Evolutionary conservation across 2,329 filamentous ascomycete species (phyloP).

Genomic region (Geosmithia putterillii): DNA sequence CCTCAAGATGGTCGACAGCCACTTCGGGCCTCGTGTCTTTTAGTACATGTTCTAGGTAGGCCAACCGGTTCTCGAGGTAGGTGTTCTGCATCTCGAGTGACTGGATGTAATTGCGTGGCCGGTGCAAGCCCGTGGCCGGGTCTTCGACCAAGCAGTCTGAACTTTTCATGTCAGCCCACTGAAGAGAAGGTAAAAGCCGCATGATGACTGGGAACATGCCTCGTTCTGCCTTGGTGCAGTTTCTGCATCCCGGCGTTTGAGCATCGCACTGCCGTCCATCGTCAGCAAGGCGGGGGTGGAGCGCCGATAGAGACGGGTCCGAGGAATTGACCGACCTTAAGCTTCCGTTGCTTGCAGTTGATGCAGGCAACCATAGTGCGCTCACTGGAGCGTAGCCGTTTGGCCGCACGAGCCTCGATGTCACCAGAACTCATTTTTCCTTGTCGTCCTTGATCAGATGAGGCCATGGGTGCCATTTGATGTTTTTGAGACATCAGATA

Average conservation of each 20-base stretch:
- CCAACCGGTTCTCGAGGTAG: constrained; percentile 1
- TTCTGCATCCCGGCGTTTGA: constrained; percentile 1
- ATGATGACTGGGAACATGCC: constrained; percentile 1
- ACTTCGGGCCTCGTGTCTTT: constrained; percentile 14
- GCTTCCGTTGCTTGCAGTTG: constrained; percentile 3
- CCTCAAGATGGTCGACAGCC: constrained; percentile 1
- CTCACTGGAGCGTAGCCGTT: too few relatives aligned
- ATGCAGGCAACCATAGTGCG: constrained; percentile 1
- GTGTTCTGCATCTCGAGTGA: constrained; percentile 4
- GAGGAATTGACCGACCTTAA: neutral
- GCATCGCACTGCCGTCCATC: constrained; percentile 1
- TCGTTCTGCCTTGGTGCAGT: constrained; percentile 1
- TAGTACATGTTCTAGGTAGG: constrained; percentile 16
- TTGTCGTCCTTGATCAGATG: too few relatives aligned
- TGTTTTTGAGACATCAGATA: too few relatives aligned
- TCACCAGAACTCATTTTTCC: too few relatives aligned
- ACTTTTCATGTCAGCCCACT: neutral
- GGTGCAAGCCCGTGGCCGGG: constrained; percentile 12
- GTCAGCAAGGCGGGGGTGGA: neutral
- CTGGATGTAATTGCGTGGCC: constrained; percentile 18
- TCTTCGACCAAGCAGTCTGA: constrained; percentile 21
- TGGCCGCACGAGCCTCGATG: too few relatives aligned
- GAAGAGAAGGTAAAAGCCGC: neutral
- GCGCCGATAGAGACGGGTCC: neutral
- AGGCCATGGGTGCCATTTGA: too few relatives aligned